Evolutionary conservation across 2,329 filamentous ascomycete species (phyloP), one percentile per base, ranked within the genome.

Genomic region (Westerdykella sp.): DNA sequence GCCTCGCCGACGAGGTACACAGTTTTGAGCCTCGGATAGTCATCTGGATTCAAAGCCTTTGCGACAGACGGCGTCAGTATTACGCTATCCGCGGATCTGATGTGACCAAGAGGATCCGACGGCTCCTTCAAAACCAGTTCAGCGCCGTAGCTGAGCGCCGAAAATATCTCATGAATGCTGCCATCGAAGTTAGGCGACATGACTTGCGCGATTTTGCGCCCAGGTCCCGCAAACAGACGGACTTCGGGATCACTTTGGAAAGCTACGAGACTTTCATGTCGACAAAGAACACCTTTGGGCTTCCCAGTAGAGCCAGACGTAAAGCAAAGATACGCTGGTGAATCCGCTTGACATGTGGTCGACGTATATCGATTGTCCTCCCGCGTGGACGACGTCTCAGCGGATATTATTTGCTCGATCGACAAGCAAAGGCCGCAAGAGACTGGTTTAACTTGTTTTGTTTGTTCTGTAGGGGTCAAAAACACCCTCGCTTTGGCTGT

Each of bases 161-260:
- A 67, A 42, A 73, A 72, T 1, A 69, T 59, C 43, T 69, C 71
- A 28, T 69, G 60, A 9, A 74, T 69, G 41, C 60, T 65, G n/a
- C 66, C 69, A 48, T 74, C 72, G 42, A 75, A 75, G 0, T 53
- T 66, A 0, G 62, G 54, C 1, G 71, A 73, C 59, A 74, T 65
- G 34, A 70, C 38, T 42, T 73, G 71, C 2, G 69, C 57, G 2
- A 71, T 59, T 4, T 54, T 50, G 31, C 44, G 40, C 1, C 69
- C 67, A 1, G 67, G 66, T 4, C 34, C n/a, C 1, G 66, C 58
- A 37, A 46, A 43, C 11, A 72, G 40, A 0, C 71, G 56, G 1
- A 67, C 64, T 14, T 65, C 49, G 0, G 52, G 43, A 45, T 66
- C 53, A 1, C 31, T 40, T 39, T 68, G 66, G 31, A 68, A 69